phyloP scores from a whole-genome alignment of 2,329 filamentous ascomycete genomes.

The Beauveria medogensis region DNA sequence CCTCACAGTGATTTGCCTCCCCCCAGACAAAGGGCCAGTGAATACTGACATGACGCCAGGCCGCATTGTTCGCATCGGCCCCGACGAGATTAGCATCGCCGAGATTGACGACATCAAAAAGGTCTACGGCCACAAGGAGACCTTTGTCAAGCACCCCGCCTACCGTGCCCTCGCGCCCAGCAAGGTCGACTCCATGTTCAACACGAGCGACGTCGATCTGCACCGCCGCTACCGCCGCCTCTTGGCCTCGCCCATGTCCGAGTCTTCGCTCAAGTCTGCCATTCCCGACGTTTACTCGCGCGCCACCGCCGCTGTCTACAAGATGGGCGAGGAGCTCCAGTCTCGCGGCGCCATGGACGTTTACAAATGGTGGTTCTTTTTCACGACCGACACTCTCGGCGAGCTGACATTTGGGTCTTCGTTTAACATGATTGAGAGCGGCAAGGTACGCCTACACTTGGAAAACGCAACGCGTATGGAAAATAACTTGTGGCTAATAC shows the following conservation, averaged over 20 bases:
- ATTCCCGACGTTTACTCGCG: conserved; percentile 27
- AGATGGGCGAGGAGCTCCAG: conserved; percentile 36
- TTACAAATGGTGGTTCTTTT: conserved; percentile 45
- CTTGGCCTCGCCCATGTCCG: conserved; percentile 32
- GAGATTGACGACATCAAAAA: conserved; percentile 17
- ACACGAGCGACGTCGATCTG: conserved; percentile 28
- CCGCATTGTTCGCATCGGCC: conserved; percentile 19
- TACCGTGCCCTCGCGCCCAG: conserved; percentile 17
- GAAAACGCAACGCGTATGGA: neutral
- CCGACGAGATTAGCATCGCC: conserved; percentile 17
- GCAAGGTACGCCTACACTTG: conserved; percentile 28
- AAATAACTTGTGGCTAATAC: neutral
- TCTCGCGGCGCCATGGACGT: conserved; percentile 32
- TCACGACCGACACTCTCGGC: conserved; percentile 46
- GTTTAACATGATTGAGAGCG: conserved; percentile 42
- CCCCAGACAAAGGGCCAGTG: too few relatives aligned
- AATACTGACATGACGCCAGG: conserved; percentile 12
- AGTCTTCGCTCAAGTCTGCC: conserved; percentile 24
- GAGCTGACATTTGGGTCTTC: conserved; percentile 48
- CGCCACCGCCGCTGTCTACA: conserved; percentile 30
- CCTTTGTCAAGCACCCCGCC: conserved; percentile 19
- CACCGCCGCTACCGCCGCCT: conserved; percentile 34
- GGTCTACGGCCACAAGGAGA: conserved; percentile 26
- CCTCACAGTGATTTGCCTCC: too few relatives aligned
- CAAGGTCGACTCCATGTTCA: conserved; percentile 26